Conservation (phyloP, 352 stramenopile genomes). For the Globisporangium camurandrum region DNA sequence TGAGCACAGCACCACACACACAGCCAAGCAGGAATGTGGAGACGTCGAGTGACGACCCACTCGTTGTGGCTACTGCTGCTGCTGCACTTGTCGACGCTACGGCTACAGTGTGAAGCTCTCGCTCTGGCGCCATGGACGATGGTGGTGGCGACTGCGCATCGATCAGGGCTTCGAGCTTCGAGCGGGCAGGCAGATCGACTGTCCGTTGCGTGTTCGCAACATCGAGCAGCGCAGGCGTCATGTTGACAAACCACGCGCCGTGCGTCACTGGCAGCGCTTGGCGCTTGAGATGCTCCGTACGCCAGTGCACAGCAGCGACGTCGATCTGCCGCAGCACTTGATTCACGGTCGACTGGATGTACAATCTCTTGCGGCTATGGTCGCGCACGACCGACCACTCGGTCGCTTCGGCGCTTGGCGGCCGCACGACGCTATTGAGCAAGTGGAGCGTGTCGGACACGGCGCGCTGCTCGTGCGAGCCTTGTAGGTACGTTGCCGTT, state of each 20-base stretch:
- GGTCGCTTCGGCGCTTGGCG: slow-evolving; percentile 36
- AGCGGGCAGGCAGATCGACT: slow-evolving; percentile 51
- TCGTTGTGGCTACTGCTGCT: neutral
- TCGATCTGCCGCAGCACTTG: slow-evolving; percentile 56
- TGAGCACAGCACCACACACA: neutral
- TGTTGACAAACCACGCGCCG: slow-evolving; percentile 57
- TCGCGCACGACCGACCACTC: slow-evolving; percentile 70
- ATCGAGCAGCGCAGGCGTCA: slow-evolving; percentile 34
- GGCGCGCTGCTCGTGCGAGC: slow-evolving; percentile 38
- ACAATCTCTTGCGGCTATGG: slow-evolving; percentile 51
- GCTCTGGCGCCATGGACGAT: neutral
- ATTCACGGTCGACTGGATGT: slow-evolving; percentile 64
- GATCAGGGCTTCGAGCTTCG: slow-evolving; percentile 31
- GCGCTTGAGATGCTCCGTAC: slow-evolving; percentile 28
- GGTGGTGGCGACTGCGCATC: neutral
- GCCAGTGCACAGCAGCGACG: slow-evolving; percentile 52
- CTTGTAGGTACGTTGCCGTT: slow-evolving; percentile 40
- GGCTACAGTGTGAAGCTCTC: neutral
- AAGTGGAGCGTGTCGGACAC: slow-evolving; percentile 56
- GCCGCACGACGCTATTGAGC: slow-evolving; percentile 54
- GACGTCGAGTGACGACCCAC: neutral
- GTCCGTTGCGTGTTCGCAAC: slow-evolving; percentile 32
- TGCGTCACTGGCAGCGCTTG: slow-evolving; percentile 49
- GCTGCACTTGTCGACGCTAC: neutral
- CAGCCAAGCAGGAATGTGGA: neutral